Percentiles rank a stretch among this genome's conserved stretches.
Evolutionary conservation across 2,329 filamentous ascomycete genomes (phyloP).

Genomic region (Pseudogymnoascus sp.): DNA sequence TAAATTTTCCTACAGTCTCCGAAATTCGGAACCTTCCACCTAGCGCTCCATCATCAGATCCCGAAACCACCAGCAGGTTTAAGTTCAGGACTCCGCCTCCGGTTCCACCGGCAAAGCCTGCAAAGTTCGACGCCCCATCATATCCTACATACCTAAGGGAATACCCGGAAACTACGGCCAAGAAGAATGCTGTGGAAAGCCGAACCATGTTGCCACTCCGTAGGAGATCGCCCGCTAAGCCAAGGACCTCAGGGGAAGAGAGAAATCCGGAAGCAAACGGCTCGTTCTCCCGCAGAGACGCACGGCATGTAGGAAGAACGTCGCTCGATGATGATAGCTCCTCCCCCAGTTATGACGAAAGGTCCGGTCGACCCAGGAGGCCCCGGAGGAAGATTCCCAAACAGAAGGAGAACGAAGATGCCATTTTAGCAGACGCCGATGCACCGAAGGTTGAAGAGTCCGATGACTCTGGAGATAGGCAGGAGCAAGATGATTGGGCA

Average conservation of each 20-base stretch:
- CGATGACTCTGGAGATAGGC: conserved; percentile 32
- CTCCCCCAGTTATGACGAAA: conserved; percentile 27
- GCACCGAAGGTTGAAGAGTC: conserved; percentile 34
- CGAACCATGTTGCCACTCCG: conserved; percentile 27
- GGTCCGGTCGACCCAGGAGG: conserved; percentile 24
- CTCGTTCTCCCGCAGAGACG: conserved; percentile 22
- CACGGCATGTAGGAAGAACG: background rate
- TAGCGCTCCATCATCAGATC: conserved; percentile 17
- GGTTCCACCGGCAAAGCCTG: conserved; percentile 19
- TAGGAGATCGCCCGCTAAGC: conserved; percentile 20
- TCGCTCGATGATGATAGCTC: conserved; percentile 22
- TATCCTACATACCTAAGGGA: conserved; percentile 31
- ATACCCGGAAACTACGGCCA: conserved; percentile 28
- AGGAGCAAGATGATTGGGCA: conserved; percentile 48
- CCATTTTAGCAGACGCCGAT: conserved; percentile 29
- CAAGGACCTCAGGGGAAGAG: conserved; percentile 13
- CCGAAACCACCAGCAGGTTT: conserved; percentile 25
- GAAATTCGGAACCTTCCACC: conserved; percentile 21
- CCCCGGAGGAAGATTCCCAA: conserved; percentile 22
- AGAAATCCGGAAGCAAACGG: conserved; percentile 29
- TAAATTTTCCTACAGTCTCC: conserved; percentile 19
- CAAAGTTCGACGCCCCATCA: conserved; percentile 32
- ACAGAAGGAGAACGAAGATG: conserved; percentile 28
- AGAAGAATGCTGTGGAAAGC: conserved; percentile 19
- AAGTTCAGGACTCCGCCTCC: conserved; percentile 17